Conservation (phyloP, 352 stramenopile genomes). For the Phytophthora multivora region DNA sequence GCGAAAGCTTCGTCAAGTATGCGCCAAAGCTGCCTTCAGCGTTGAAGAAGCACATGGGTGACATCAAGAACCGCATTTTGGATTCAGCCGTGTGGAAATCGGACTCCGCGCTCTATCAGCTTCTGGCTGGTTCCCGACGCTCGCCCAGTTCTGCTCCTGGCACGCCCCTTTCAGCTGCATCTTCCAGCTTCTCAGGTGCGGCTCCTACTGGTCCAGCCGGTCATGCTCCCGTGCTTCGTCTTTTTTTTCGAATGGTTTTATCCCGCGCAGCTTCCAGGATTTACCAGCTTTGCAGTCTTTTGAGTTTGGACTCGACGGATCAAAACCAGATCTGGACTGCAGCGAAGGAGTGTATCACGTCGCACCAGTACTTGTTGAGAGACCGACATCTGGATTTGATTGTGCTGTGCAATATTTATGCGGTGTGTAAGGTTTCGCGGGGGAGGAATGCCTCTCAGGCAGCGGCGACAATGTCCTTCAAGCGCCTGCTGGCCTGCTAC, state of each 20-base stretch:
- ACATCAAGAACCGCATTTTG: constrained; percentile 86
- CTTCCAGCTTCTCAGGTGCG: constrained; percentile 19
- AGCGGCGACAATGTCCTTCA: constrained; percentile 60
- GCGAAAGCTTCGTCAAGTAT: constrained; percentile 89
- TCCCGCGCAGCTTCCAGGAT: constrained; percentile 82
- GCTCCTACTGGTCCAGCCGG: constrained; percentile 3
- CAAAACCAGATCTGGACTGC: constrained; percentile 89
- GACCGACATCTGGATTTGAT: constrained; percentile 85
- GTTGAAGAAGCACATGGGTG: constrained; percentile 86
- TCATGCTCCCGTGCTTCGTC: constrained; percentile 65
- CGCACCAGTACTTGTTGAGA: constrained; percentile 58
- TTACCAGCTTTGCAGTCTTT: constrained; percentile 66
- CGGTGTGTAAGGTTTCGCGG: constrained; percentile 86
- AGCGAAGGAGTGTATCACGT: constrained; percentile 82
- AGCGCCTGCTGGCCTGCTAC: constrained; percentile 78
- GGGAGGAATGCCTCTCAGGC: constrained; percentile 57
- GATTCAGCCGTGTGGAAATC: constrained; percentile 77
- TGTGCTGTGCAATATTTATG: constrained; percentile 84
- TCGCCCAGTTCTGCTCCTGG: constrained; percentile 19
- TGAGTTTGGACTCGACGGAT: constrained; percentile 75
- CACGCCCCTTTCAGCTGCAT: constrained; percentile 14
- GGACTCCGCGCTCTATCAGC: constrained; percentile 70
- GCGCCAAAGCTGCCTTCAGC: constrained; percentile 67
- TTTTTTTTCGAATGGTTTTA: constrained; percentile 89
- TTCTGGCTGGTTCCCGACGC: constrained; percentile 41